A percentile compares a stretch with the other conserved stretches of the same genome.
phyloP scores from a whole-genome alignment of 768 basidiomycete genomes.

The Neoboletus brunneissimus region DNA sequence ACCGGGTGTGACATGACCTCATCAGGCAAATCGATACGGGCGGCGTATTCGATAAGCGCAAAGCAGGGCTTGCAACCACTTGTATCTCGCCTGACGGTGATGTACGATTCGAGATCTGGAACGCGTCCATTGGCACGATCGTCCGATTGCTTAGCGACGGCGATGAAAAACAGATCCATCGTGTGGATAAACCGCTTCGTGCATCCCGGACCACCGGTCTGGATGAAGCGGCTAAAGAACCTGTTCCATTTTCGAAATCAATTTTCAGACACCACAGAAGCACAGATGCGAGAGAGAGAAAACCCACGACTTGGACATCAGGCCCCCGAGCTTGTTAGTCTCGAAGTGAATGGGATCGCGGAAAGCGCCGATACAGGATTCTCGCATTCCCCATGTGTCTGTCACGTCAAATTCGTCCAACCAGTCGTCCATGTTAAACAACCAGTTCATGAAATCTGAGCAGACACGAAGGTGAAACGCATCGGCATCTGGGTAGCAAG shows the following conservation, averaged over 20 bases:
- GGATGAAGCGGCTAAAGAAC: conserved; percentile 38
- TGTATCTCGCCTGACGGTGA: conserved; percentile 51
- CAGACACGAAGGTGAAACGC: conserved; percentile 58
- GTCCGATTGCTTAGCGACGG: conserved; percentile 42
- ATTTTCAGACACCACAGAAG: background rate
- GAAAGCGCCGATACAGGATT: conserved; percentile 30
- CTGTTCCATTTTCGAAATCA: conserved; percentile 20
- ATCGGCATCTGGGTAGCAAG: conserved; percentile 58
- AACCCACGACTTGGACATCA: conserved; percentile 36
- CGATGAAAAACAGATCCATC: conserved; percentile 41
- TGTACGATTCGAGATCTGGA: conserved; percentile 52
- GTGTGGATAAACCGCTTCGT: conserved; percentile 40
- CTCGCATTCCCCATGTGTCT: conserved; percentile 31
- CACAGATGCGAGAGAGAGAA: background rate
- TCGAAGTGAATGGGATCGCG: conserved; percentile 27
- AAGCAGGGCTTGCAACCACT: conserved; percentile 52
- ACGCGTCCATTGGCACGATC: conserved; percentile 38
- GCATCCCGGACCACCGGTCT: conserved; percentile 39
- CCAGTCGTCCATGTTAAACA: conserved; percentile 44
- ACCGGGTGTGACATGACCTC: conserved; percentile 51
- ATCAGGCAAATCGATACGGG: conserved; percentile 50
- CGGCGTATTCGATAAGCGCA: conserved; percentile 54
- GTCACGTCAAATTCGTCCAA: conserved; percentile 38
- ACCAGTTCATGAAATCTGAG: conserved; percentile 60
- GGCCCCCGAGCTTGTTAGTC: conserved; percentile 29